These are phyloP conservation scores for Arthrobotrys musiformis DNA, from an alignment of 2,329 filamentous ascomycete species.

Conservation along the genomic window DNA sequence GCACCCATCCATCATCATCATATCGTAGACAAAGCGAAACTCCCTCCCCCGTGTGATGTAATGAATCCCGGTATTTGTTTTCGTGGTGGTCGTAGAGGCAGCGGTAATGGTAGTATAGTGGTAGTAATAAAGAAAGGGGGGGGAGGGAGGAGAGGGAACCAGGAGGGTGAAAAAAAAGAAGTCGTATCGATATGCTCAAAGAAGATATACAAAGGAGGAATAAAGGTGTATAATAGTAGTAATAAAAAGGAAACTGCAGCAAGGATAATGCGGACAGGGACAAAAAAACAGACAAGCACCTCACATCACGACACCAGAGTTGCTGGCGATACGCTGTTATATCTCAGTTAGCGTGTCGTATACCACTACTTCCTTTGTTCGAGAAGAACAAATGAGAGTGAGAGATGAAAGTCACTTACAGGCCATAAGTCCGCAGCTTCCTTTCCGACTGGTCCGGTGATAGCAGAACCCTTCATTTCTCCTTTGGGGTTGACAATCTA, in stretches of 20 bases:
- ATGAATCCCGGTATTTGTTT: neutral
- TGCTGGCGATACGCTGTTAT: constrained; percentile 92
- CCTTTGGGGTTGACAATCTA: constrained; percentile 99
- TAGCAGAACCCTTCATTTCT: constrained; percentile 99
- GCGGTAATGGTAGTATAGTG: neutral
- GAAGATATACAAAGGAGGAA: constrained; percentile 47
- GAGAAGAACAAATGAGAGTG: no score
- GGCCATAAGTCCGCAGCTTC: constrained; percentile 99
- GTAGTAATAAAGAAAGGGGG: constrained; percentile 21
- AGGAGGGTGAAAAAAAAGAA: constrained; percentile 16
- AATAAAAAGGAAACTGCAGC: constrained; percentile 20
- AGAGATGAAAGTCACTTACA: constrained; percentile 69
- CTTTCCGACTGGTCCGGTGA: constrained; percentile 99
- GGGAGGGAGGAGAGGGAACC: neutral
- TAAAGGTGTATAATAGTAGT: constrained; percentile 34
- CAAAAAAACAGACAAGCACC: constrained; percentile 58
- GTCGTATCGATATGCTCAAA: constrained; percentile 54
- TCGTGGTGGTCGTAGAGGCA: neutral
- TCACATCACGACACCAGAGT: constrained; percentile 99
- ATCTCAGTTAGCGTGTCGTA: constrained; percentile 61
- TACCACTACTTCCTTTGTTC: constrained; percentile 22
- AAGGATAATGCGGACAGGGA: neutral
- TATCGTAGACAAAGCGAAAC: constrained; percentile 12
- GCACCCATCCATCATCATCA: neutral
- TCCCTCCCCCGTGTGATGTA: constrained; percentile 15